Conservation (phyloP, 495 filamentous ascomycete species). For the Talaromyces stipitatus region DNA sequence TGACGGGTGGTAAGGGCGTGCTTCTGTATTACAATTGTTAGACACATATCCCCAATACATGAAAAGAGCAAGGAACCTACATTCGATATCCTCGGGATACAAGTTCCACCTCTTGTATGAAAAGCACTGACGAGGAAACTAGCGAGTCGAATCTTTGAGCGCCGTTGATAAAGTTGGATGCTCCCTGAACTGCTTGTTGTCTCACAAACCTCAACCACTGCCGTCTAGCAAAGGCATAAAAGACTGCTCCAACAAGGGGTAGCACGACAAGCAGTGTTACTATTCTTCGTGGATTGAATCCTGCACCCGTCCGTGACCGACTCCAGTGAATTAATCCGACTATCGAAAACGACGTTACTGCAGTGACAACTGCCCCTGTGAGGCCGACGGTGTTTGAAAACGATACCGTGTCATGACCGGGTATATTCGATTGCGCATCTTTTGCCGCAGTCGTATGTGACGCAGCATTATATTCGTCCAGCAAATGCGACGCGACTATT, state of each 20-base stretch:
- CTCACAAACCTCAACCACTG: slow-evolving; percentile 82
- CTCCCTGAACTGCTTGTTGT: slow-evolving; percentile 65
- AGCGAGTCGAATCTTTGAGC: slow-evolving; percentile 80
- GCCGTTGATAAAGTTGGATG: slow-evolving; percentile 62
- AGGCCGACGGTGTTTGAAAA: slow-evolving; percentile 38
- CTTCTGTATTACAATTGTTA: slow-evolving; percentile 46
- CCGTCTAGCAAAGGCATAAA: slow-evolving; percentile 66
- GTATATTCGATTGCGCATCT: slow-evolving; percentile 28
- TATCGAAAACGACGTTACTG: slow-evolving; percentile 54
- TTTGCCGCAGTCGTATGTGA: slow-evolving; percentile 35
- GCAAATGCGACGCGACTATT: slow-evolving; percentile 86
- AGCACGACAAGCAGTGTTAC: slow-evolving; percentile 51
- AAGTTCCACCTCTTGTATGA: slow-evolving; percentile 94
- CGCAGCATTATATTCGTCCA: slow-evolving; percentile 57
- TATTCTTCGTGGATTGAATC: slow-evolving; percentile 39
- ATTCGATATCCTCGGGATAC: slow-evolving; percentile 91
- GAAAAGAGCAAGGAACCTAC: slow-evolving; percentile 37
- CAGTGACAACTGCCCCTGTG: slow-evolving; percentile 44
- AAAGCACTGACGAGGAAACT: slow-evolving; percentile 67
- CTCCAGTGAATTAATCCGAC: slow-evolving; percentile 70
- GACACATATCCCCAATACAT: background rate
- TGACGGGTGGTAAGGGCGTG: slow-evolving; percentile 77
- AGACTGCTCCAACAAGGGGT: slow-evolving; percentile 45
- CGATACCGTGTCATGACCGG: slow-evolving; percentile 27
- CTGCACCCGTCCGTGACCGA: slow-evolving; percentile 24